Base-by-base conservation (phyloP, 2,329 filamentous ascomycete species). In the Tolypocladium pustulatum region DNA sequence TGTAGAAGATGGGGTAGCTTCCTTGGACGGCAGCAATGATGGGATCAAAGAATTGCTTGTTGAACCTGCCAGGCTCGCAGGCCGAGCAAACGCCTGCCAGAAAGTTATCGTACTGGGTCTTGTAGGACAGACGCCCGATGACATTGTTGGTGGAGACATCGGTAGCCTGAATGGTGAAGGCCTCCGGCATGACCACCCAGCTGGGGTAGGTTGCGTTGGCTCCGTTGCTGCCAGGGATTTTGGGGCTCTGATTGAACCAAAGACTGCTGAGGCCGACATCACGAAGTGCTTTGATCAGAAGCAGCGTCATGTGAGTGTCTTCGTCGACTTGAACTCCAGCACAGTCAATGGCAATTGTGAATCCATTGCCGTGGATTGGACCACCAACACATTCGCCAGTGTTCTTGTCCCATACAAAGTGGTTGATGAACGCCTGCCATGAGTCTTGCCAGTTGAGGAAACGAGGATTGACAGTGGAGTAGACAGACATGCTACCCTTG, bases 151-250 rank as follows among this genome's bases (percentile, higher is more conserved):
- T 69, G 15, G 69, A 64, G 41, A 66, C 64, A 57, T 74, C 72
- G 4, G 67, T 68, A 2, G 71, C 73, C 54, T 68, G 65, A 36
- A 75, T 62, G 22, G 65, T 71, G 57, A 75, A 73, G 1, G 70
- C 65, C 57, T 75, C 72, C 0, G 73, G 73, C 71, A 75, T 74
- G 43, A 75, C 67, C 6, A 75, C 72, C 73, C 73, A 75, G 58
- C 65, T 71, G 4, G 66, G 57, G 2, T 63, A 61, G 15, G 70
- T 67, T 0, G 64, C 56, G 56, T 67, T 69, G 58, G 66, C 67
- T 34, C 64, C 66, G 57, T 66, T 68, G 49, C 65, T 67, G 4
- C 68, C 67, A 20, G 73, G 73, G 15, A 75, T 63, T n/a, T 64
- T 61, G 12, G 73, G 73, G 41, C 72, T 75, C 59, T 75, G 72